A percentile compares a stretch with the other conserved stretches of the same genome.
Evolutionary conservation across 2,329 filamentous ascomycete genomes (phyloP).

Genomic region (Hypomyces perniciosus): DNA sequence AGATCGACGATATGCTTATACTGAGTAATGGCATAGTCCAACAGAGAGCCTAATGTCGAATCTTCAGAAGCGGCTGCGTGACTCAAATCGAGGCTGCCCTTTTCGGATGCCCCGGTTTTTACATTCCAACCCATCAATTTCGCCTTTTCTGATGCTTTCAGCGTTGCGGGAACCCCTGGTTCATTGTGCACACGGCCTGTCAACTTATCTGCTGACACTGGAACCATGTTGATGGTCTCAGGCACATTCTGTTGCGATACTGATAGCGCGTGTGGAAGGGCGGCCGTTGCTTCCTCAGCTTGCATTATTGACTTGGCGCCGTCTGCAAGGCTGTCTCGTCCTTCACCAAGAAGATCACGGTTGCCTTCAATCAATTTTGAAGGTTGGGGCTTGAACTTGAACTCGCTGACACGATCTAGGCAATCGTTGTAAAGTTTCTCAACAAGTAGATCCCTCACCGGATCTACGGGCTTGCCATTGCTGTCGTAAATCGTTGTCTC

Average conservation of each 20-base stretch:
- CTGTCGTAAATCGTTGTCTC: conserved; percentile 86
- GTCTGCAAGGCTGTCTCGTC: conserved; percentile 68
- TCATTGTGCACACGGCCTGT: conserved; percentile 69
- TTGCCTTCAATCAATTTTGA: conserved; percentile 75
- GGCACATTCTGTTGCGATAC: conserved; percentile 50
- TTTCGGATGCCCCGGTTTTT: conserved; percentile 54
- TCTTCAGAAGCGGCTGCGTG: conserved; percentile 54
- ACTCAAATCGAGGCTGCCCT: conserved; percentile 66
- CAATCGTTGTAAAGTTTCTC: conserved; percentile 95
- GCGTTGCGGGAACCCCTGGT: conserved; percentile 60
- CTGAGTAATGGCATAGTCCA: conserved; percentile 85
- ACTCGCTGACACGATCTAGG: conserved; percentile 83
- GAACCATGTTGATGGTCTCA: conserved; percentile 51
- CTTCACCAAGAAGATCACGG: conserved; percentile 71
- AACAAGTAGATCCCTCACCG: conserved; percentile 70
- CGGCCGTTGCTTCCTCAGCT: conserved; percentile 63
- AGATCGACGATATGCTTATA: conserved; percentile 80
- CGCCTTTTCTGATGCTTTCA: conserved; percentile 71
- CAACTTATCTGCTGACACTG: conserved; percentile 60
- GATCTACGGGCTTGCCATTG: conserved; percentile 71
- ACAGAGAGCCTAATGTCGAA: conserved; percentile 81
- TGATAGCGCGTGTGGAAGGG: conserved; percentile 49
- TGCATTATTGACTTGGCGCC: conserved; percentile 64
- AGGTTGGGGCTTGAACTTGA: conserved; percentile 70
- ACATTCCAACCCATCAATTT: conserved; percentile 78